Evolutionary conservation across 495 filamentous ascomycete genomes (phyloP).

Genomic region (Annulohypoxylon stygium): DNA sequence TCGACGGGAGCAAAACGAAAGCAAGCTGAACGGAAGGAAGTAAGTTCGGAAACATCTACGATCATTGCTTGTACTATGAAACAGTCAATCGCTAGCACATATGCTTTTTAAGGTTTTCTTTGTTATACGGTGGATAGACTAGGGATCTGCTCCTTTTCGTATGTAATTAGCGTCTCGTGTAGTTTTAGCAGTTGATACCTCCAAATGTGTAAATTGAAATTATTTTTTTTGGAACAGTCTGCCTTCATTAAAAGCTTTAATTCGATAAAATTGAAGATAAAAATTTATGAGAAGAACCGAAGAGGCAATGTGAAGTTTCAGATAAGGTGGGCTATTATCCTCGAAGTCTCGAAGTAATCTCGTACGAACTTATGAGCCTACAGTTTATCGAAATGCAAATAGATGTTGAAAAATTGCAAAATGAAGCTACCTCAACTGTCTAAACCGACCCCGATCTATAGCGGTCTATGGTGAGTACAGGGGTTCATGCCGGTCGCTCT

Average conservation of each 20-base stretch:
- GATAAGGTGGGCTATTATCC: no score
- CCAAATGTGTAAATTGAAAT: neutral
- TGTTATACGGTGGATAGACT: slow-evolving; percentile 21
- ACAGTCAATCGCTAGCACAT: neutral
- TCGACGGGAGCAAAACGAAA: slow-evolving; percentile 11
- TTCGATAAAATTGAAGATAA: neutral
- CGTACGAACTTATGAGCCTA: no score
- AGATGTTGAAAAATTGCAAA: neutral
- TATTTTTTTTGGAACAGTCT: neutral
- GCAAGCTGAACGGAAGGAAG: slow-evolving; percentile 25
- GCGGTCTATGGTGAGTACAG: neutral
- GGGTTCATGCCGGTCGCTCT: slow-evolving; percentile 4
- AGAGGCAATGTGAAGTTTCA: no score
- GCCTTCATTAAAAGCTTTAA: neutral
- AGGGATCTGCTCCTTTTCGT: neutral
- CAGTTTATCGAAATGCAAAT: no score
- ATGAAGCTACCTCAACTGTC: neutral
- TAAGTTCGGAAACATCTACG: slow-evolving; percentile 1
- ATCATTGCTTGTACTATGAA: neutral
- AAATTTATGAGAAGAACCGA: no score
- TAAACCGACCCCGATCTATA: neutral
- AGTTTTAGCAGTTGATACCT: slow-evolving; percentile 17
- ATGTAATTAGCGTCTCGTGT: slow-evolving; percentile 3
- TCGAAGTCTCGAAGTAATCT: no score
- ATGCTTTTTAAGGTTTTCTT: slow-evolving; percentile 18